Base-by-base conservation (phyloP, 164 flowering plant genomes). In the Sedum album region DNA sequence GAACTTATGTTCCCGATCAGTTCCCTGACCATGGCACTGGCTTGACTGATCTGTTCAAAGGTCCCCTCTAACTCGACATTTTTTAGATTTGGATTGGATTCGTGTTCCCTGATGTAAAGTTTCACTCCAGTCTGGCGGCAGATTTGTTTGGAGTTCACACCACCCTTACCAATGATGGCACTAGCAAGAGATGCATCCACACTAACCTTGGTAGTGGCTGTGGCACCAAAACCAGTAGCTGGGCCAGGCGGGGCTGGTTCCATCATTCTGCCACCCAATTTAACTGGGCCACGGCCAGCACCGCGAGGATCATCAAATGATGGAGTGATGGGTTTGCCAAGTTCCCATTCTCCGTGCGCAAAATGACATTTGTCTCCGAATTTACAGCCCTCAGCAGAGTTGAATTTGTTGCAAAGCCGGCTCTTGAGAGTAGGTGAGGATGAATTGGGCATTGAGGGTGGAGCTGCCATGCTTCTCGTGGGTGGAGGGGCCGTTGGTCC, bases 51-150 rank as follows among this genome's bases (percentile, higher is more conserved):
- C 82, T 94, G 97, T 18, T 91, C 98, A 76, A 91, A 86, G 6
- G 89, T 80, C 0, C 98, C 98, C 72, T 91, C 97, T 0, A 94
- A 87, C 68, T 91, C 98, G 64, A 94, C 88, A 79, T 90, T 91
- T 75, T 75, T 85, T 23, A 85, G 78, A 57, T 82, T 87, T 5
- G 97, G 79, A 71, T 94, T 86, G 1, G 87, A 68, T 66, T 89
- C 98, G 51, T 91, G 98, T 5, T 94, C 98, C 31, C 93, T 70
- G 2, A 94, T 86, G 13, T 95, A 73, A 20, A 94, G 86, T 71
- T 86, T 91, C 17, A 83, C 95, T 48, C 98, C 98, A 0, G 97
- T 94, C 31, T 76, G 68, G 11, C 93, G 88, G 69, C 96, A 86
- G 23, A 94, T 91, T 68, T 91, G 96, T 78, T 94, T 94, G 0